Conservation (phyloP, 2,329 filamentous ascomycete genomes). For the Aspergillus alliaceus region DNA sequence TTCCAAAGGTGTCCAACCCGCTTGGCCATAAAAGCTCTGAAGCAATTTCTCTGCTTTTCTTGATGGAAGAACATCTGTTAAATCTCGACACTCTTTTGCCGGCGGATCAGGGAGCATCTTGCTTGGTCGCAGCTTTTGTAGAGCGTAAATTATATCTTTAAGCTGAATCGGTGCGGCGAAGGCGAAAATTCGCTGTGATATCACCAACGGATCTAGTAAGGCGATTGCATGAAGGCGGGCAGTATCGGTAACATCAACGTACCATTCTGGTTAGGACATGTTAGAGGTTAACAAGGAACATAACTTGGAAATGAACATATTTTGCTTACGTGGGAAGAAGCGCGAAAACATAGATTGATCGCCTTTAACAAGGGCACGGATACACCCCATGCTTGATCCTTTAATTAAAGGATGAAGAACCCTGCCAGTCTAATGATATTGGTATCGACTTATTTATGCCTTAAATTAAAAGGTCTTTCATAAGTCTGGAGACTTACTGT, state of each 20-base stretch:
- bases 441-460: no score
- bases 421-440: no score
- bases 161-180: slow-evolving; percentile 51
- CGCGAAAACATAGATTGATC: no score
- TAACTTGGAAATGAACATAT: no score
- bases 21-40: slow-evolving; percentile 24
- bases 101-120: slow-evolving; percentile 34
- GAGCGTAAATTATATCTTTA: slow-evolving; percentile 41
- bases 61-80: slow-evolving; percentile 23
- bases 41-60: slow-evolving; percentile 30
- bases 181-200: slow-evolving; percentile 55
- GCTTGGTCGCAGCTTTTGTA: slow-evolving; percentile 41
- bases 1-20: slow-evolving; percentile 31
- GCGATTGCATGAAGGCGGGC: slow-evolving; percentile 56
- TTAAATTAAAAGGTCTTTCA: no score
- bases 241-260: slow-evolving; percentile 50
- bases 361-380: slow-evolving; percentile 12
- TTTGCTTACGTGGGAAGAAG: no score
- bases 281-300: no score
- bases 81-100: slow-evolving; percentile 23
- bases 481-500: no score
- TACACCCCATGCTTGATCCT: slow-evolving; percentile 44
- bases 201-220: slow-evolving; percentile 46
- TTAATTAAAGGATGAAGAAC: slow-evolving; percentile 33
- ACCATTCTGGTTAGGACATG: slow-evolving; percentile 49